A percentile compares a stretch with the other conserved stretches of the same genome.
phyloP scores from a whole-genome alignment of 768 basidiomycete genomes.

The Russula brevipes region DNA sequence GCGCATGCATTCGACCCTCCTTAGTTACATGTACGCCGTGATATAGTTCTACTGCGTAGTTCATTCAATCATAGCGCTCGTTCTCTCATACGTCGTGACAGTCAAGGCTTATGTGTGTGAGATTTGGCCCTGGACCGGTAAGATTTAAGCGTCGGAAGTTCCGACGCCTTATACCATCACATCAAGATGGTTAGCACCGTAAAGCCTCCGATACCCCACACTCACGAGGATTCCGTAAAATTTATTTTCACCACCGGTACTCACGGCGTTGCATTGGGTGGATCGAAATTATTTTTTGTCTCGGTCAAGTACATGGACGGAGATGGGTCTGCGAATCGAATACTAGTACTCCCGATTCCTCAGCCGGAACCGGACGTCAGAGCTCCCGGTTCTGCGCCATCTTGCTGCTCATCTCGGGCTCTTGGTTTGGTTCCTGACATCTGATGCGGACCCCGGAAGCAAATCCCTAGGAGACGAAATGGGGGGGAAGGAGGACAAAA shows the following conservation, averaged over 20 bases:
- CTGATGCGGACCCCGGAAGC: slow-evolving; percentile 3
- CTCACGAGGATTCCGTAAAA: not conserved
- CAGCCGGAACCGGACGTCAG: not conserved
- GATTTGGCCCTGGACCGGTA: not conserved
- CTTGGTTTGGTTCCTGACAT: not conserved
- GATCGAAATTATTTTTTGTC: not conserved
- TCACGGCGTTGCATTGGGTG: not conserved
- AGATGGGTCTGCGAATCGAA: not conserved
- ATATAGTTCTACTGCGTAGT: slow-evolving; percentile 9
- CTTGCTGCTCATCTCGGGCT: not conserved
- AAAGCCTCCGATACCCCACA: not conserved
- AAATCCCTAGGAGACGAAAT: not conserved
- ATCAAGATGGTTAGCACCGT: not conserved
- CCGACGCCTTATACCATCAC: not conserved
- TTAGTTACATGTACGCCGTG: slow-evolving; percentile 6
- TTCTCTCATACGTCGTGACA: slow-evolving; percentile 1
- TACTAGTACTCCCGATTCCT: not conserved
- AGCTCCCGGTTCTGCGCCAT: too few relatives aligned
- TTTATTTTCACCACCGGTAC: not conserved
- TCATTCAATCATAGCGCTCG: slow-evolving; percentile 18
- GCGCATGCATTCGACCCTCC: not conserved
- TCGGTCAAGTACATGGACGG: not conserved
- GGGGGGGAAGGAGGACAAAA: not conserved
- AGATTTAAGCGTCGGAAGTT: not conserved
- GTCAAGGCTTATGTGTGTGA: not conserved